phyloP scores from a whole-genome alignment of 345 rosid genomes.

The Turnera subulata region DNA sequence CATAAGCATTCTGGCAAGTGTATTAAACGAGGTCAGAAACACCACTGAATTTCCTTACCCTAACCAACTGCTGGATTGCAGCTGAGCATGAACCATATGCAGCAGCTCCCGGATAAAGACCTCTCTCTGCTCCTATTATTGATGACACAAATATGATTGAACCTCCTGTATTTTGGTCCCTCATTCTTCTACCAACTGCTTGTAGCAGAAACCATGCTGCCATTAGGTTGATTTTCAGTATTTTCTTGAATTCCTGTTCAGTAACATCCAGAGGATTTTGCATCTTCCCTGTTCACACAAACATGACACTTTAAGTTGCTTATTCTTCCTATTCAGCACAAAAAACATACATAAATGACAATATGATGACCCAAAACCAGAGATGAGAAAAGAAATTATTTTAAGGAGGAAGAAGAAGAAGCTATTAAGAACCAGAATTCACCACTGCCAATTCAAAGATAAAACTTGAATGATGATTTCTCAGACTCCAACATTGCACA shows the following conservation, averaged over 20 bases:
- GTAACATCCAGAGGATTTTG: slow-evolving; percentile 57
- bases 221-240: slow-evolving; percentile 52
- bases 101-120: slow-evolving; percentile 83
- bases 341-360: not conserved
- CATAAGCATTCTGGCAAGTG: no score
- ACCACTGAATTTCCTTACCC: slow-evolving; percentile 39
- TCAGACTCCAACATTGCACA: no score
- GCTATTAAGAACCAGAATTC: no score
- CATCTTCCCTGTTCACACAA: slow-evolving; percentile 51
- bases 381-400: no score
- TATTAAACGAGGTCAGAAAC: not conserved
- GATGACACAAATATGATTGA: slow-evolving; percentile 65
- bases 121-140: slow-evolving; percentile 68
- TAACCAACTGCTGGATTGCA: slow-evolving; percentile 68
- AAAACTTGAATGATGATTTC: no score
- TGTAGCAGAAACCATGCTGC: slow-evolving; percentile 77
- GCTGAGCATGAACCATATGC: slow-evolving; percentile 72
- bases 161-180: slow-evolving; percentile 56
- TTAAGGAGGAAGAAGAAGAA: no score
- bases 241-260: slow-evolving; percentile 59
- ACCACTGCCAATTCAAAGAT: no score
- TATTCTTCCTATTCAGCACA: not conserved
- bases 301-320: no score
- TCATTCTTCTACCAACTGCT: slow-evolving; percentile 71
- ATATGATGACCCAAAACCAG: no score